Base-by-base conservation (phyloP, 2,329 filamentous ascomycete genomes). In the Aspergillus quadricinctus region DNA sequence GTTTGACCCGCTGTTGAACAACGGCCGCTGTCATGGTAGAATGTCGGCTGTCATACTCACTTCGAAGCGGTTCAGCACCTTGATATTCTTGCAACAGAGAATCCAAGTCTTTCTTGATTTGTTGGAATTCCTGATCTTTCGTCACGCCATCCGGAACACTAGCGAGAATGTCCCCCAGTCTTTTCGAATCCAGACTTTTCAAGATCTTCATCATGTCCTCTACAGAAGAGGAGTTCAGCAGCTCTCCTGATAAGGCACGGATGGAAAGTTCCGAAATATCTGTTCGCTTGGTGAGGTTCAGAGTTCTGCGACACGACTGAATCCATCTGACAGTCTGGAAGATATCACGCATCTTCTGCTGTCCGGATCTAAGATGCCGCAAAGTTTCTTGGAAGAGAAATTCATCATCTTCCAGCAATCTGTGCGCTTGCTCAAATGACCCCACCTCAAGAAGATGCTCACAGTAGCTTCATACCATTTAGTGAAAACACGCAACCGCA, bases 31-130 rank as follows among this genome's bases (percentile, higher is more conserved):
- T 75, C 5, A 83, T 69, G 19, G 78, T 80, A 4, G 80, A 78
- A 61, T 80, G 79, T 45, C 88, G 86, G 10, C 88, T 81, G 64
- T 87, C 87, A 71, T 94, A 89, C 69, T 87, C 88, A 74, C 87
- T 95, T 59, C 87, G 85, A 29, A 95, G 79, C 3, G 79, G 73
- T 40, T 76, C 77, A 9, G 78, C 75, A 48, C 76, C 71, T 48
- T 78, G 69, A 17, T 82, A 78, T 46, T 72, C 73, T 35, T 73
- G 66, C 23, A 80, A 66, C 5, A 89, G 69, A 11, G 66, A 65
- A 46, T 77, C 73, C 35, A 87, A 74, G 49, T 80, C 72, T 25
- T 72, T 66, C n/a, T 78, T 69, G 23, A 84, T 70, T 9, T 70
- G 67, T 31, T 67, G 61, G 14, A 86, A 71, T 4, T 68, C 59